Evolutionary conservation across 139 green algal genomes (phyloP).

Genomic region (Coccomyxa sp.): DNA sequence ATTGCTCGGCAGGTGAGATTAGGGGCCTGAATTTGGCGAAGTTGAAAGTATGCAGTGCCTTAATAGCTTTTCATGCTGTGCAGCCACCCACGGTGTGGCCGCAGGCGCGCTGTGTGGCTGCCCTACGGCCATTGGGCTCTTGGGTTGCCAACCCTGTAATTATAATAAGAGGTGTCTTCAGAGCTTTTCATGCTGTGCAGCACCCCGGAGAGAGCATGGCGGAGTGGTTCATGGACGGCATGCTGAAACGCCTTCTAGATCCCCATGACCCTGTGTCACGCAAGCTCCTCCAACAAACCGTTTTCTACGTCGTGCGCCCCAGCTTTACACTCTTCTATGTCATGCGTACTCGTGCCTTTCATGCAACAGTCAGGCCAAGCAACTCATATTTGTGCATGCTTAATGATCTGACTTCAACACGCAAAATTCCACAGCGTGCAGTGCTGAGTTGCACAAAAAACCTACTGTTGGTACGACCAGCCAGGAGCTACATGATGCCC

Average conservation of each 20-base stretch:
- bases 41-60: neutral
- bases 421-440: neutral
- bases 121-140: no score
- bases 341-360: neutral
- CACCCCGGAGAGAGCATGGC: constrained; percentile 79
- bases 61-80: constrained; percentile 60
- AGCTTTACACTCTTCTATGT: neutral
- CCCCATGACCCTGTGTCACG: constrained; percentile 28
- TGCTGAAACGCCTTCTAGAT: constrained; percentile 64
- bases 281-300: constrained; percentile 34
- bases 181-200: constrained; percentile 72
- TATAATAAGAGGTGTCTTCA: constrained; percentile 23
- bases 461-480: neutral
- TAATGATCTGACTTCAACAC: neutral
- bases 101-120: constrained; percentile 12
- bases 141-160: no score
- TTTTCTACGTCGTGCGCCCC: constrained; percentile 58
- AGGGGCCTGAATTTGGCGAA: neutral
- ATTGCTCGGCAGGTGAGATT: neutral
- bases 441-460: neutral
- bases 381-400: neutral
- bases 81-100: constrained; percentile 33
- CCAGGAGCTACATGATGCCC: neutral
- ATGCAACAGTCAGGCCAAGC: neutral
- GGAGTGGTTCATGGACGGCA: constrained; percentile 52